Percentiles rank a stretch among this genome's conserved stretches.
Evolutionary conservation across 2,329 filamentous ascomycete genomes (phyloP).

Genomic region (Neurospora sp.): DNA sequence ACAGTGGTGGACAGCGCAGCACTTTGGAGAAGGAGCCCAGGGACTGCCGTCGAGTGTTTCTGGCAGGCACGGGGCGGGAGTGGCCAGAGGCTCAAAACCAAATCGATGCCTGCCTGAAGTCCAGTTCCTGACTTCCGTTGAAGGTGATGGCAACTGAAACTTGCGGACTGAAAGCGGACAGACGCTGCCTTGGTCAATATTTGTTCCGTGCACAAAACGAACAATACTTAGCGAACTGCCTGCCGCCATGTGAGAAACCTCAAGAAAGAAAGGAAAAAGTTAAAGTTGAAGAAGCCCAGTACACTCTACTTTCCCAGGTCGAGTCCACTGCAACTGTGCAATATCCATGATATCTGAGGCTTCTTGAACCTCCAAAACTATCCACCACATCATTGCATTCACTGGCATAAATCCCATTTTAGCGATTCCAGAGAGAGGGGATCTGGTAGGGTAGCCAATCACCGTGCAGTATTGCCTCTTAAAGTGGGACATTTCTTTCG

Average conservation of each 20-base stretch:
- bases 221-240: not conserved
- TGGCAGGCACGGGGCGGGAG: not conserved
- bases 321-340: not conserved
- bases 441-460: not conserved
- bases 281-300: not conserved
- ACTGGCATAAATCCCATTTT: not conserved
- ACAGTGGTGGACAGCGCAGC: not conserved
- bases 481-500: conserved; percentile 15
- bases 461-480: not conserved
- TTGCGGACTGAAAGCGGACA: not conserved
- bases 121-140: not conserved
- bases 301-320: not conserved
- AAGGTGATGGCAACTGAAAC: not conserved
- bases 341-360: not conserved
- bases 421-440: not conserved
- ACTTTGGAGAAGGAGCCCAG: not conserved
- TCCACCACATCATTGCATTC: not conserved
- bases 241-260: not conserved
- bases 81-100: not conserved
- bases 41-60: not conserved
- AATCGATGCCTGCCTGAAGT: not conserved
- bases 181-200: not conserved
- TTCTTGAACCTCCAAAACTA: not conserved
- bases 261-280: not conserved
- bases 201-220: not conserved